These are phyloP conservation scores for Albifimbria verrucaria DNA, from an alignment of 2,329 filamentous ascomycete species.

Conservation along the genomic window DNA sequence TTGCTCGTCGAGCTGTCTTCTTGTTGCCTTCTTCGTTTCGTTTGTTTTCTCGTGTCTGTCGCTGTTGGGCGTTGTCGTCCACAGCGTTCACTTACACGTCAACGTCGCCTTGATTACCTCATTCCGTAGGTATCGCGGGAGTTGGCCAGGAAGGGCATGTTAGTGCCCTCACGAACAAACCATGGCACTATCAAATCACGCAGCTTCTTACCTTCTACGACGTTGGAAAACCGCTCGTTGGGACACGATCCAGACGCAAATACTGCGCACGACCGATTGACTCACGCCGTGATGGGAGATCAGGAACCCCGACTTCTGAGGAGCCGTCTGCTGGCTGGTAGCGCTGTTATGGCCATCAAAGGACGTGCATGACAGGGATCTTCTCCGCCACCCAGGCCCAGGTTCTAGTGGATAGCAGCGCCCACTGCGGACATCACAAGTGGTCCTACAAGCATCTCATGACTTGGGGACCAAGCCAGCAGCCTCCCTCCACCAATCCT, in stretches of 20 bases:
- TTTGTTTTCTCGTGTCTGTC: neutral
- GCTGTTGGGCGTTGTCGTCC: neutral
- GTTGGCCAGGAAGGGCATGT: too few relatives aligned
- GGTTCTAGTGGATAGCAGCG: neutral
- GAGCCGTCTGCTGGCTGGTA: slow-evolving; percentile 21
- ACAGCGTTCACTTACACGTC: neutral
- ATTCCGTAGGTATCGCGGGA: neutral
- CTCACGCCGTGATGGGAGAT: neutral
- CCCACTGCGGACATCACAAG: neutral
- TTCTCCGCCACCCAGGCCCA: slow-evolving; percentile 18
- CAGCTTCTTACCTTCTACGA: too few relatives aligned
- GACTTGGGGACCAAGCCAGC: too few relatives aligned
- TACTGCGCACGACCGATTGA: slow-evolving; percentile 7
- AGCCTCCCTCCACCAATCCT: too few relatives aligned
- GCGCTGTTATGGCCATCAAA: slow-evolving; percentile 22
- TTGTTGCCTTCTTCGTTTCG: slow-evolving; percentile 15
- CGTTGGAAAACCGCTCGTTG: too few relatives aligned
- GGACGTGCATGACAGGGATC: slow-evolving; percentile 24
- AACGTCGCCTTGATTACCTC: neutral
- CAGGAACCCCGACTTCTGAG: slow-evolving; percentile 12
- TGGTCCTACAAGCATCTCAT: too few relatives aligned
- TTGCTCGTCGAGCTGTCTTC: slow-evolving; percentile 14
- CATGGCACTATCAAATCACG: too few relatives aligned
- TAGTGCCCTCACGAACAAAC: too few relatives aligned
- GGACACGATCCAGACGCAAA: too few relatives aligned